A percentile compares a stretch with the other conserved stretches of the same genome.
Conservation (phyloP, 1,284 basidiomycete genomes). For the Cryptococcus deneoformans region DNA sequence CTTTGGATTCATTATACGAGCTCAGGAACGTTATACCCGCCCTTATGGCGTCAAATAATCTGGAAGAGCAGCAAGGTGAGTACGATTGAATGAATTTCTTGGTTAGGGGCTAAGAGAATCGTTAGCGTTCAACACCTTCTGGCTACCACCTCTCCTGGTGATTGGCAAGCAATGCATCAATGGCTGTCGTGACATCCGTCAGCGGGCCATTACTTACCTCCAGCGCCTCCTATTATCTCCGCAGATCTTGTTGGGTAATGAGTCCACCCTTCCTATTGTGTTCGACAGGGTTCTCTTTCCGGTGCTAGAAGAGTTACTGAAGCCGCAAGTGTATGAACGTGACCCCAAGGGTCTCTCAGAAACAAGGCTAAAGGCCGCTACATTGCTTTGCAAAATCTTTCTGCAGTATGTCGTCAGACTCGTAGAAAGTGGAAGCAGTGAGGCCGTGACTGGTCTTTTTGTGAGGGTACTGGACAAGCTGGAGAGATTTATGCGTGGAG, state of each 20-base stretch:
- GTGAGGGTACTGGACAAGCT: constrained; percentile 87
- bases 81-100: neutral
- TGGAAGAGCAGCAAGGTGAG: constrained; percentile 36
- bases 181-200: constrained; percentile 77
- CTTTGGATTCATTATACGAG: constrained; percentile 75
- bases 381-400: constrained; percentile 89
- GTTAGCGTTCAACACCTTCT: constrained; percentile 76
- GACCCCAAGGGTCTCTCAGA: constrained; percentile 87
- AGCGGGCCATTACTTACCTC: constrained; percentile 75
- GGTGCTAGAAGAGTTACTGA: constrained; percentile 84
- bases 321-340: constrained; percentile 71
- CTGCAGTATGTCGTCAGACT: constrained; percentile 86
- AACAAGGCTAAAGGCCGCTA: constrained; percentile 80
- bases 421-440: constrained; percentile 54
- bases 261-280: constrained; percentile 68
- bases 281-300: constrained; percentile 92
- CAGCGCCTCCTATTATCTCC: constrained; percentile 85
- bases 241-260: constrained; percentile 60
- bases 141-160: constrained; percentile 74
- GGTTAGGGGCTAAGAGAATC: neutral
- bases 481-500: constrained; percentile 81
- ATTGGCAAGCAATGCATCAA: constrained; percentile 84
- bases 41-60: constrained; percentile 55
- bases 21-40: constrained; percentile 63
- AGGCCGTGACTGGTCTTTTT: constrained; percentile 66